A percentile compares a stretch with the other conserved stretches of the same genome.
Evolutionary conservation across 345 rosid species (phyloP).

Genomic region (Lepidium sativum): DNA sequence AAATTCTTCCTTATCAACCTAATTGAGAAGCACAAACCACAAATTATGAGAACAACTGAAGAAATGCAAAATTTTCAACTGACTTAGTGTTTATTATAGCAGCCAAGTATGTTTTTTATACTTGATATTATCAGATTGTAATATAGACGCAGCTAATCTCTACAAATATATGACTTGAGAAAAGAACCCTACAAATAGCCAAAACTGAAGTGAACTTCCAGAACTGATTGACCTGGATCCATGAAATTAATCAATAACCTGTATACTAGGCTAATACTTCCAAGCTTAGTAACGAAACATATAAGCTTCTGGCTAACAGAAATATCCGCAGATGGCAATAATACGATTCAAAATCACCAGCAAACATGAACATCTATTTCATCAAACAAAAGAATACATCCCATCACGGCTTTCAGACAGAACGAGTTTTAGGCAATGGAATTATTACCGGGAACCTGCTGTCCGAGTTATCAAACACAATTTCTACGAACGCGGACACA

Average conservation of each 20-base stretch:
- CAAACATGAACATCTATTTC: background rate
- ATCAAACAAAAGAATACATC: background rate
- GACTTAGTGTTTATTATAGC: background rate
- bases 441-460: constrained; percentile 76
- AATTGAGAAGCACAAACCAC: constrained; percentile 20
- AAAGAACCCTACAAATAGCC: background rate
- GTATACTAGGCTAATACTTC: background rate
- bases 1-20: constrained; percentile 98
- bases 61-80: background rate
- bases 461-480: constrained; percentile 90
- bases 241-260: background rate
- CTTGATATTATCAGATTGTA: no score
- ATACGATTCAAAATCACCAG: background rate
- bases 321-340: background rate
- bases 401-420: background rate
- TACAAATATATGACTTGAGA: background rate
- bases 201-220: background rate
- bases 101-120: background rate
- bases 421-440: background rate
- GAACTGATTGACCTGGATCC: background rate
- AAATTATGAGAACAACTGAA: background rate
- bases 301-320: background rate
- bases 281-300: background rate
- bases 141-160: background rate
- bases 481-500: constrained; percentile 85